Conservation (phyloP, 805 yeast genomes). For the Ogataea corticis region DNA sequence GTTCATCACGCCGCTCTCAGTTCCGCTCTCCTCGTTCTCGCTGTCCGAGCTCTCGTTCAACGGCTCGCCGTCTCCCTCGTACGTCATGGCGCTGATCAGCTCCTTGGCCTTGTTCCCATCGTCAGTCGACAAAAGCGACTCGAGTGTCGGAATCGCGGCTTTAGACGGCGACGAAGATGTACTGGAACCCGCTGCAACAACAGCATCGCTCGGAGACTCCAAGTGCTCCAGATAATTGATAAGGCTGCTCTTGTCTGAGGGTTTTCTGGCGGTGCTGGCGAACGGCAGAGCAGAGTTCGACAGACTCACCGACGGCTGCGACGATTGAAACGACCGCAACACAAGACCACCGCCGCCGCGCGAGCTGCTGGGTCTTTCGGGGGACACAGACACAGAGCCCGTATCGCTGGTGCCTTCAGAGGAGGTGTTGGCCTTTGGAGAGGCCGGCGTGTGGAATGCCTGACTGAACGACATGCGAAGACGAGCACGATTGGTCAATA, state of each 20-base stretch:
- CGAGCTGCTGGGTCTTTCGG: conserved; percentile 7
- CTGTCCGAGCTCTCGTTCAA: conserved; percentile 21
- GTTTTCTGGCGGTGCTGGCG: conserved; percentile 11
- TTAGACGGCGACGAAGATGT: neutral
- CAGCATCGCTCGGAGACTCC: conserved; percentile 10
- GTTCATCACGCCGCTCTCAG: neutral
- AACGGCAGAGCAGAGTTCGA: conserved; percentile 18
- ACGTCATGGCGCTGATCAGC: conserved; percentile 25
- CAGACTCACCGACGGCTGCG: conserved; percentile 25
- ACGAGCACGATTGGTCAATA: neutral
- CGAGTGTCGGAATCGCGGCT: conserved; percentile 15
- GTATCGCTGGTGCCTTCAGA: neutral
- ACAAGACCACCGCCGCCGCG: conserved; percentile 20
- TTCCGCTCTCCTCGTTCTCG: conserved; percentile 8
- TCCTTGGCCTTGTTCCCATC: conserved; percentile 5
- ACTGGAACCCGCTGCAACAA: neutral
- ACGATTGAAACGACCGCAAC: conserved; percentile 24
- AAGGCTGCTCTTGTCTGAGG: conserved; percentile 13
- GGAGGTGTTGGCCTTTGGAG: conserved; percentile 1
- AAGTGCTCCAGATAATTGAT: conserved; percentile 23
- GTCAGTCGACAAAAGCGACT: conserved; percentile 12
- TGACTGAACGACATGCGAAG: conserved; percentile 6
- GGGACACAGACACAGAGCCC: conserved; percentile 2
- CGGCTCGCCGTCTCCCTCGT: conserved; percentile 23
- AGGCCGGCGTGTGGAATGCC: conserved; percentile 2